Percentiles rank a stretch among this genome's conserved stretches.
Evolutionary conservation across 352 stramenopile genomes (phyloP).

Genomic region (Thalassiosira pacifica): DNA sequence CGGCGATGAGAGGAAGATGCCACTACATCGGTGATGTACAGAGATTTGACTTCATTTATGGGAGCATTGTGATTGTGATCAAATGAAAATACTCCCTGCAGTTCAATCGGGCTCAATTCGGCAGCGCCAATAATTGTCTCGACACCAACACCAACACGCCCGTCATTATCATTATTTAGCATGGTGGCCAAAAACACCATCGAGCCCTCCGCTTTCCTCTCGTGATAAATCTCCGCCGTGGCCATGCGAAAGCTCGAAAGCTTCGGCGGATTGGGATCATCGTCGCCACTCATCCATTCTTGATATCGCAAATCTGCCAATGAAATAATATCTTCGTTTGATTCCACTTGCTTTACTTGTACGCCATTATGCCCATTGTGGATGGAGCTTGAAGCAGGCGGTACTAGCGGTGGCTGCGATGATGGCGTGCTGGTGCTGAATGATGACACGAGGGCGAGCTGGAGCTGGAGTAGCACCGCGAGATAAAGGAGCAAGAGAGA

Average conservation of each 20-base stretch:
- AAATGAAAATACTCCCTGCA: slow-evolving; percentile 29
- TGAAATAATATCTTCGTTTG: slow-evolving; percentile 21
- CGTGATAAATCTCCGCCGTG: slow-evolving; percentile 52
- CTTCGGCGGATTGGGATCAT: slow-evolving; percentile 35
- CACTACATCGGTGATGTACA: slow-evolving; percentile 75
- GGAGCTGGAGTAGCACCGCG: too few relatives aligned
- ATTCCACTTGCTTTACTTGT: background rate
- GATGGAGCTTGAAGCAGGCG: too few relatives aligned
- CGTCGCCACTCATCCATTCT: slow-evolving; percentile 72
- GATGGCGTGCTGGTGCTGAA: too few relatives aligned
- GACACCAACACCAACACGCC: background rate
- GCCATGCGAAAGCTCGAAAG: slow-evolving; percentile 61
- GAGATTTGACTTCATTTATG: background rate
- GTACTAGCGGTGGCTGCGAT: too few relatives aligned
- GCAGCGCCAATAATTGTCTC: slow-evolving; percentile 48
- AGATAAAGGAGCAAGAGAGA: too few relatives aligned
- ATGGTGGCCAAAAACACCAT: slow-evolving; percentile 58
- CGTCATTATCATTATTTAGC: background rate
- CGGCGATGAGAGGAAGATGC: slow-evolving; percentile 50
- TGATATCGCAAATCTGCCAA: slow-evolving; percentile 59
- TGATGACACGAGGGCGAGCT: too few relatives aligned
- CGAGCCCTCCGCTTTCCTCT: slow-evolving; percentile 33
- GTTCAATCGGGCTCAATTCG: slow-evolving; percentile 69
- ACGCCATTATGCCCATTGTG: background rate
- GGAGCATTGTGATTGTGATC: background rate